phyloP scores from a whole-genome alignment of 148 eudicot genomes.

The Camellia japonica region DNA sequence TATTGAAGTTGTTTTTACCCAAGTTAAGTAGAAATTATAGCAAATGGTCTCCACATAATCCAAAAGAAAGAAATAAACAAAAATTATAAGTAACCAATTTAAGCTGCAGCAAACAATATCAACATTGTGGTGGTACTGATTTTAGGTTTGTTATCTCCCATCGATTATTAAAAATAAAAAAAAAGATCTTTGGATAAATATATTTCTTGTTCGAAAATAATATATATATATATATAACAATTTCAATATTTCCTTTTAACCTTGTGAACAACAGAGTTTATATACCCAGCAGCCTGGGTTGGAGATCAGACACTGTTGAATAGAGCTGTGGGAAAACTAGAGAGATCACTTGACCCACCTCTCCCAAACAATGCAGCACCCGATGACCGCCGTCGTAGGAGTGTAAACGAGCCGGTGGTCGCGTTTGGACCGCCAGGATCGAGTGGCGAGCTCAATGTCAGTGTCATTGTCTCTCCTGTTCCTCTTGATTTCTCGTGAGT shows the following conservation, averaged over 20 bases:
- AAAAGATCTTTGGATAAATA: background rate
- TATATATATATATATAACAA: no score
- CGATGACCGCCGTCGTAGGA: constrained; percentile 31
- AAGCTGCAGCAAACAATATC: no score
- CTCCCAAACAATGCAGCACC: constrained; percentile 25
- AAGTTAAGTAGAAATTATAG: no score
- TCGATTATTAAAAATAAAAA: background rate
- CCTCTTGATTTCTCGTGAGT: constrained; percentile 84
- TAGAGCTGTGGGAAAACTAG: constrained; percentile 61
- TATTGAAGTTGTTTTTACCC: no score
- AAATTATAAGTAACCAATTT: no score
- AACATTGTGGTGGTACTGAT: no score
- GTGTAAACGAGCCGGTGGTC: constrained; percentile 70
- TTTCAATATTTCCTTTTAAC: background rate
- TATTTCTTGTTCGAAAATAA: no score
- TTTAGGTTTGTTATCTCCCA: no score
- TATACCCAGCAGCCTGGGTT: constrained; percentile 83
- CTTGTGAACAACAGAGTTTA: constrained; percentile 54
- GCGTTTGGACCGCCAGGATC: constrained; percentile 97
- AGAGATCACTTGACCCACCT: constrained; percentile 73
- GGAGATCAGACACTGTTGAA: constrained; percentile 77
- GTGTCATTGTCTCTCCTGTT: constrained; percentile 81
- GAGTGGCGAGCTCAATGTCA: constrained; percentile 87
- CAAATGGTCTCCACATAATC: no score
- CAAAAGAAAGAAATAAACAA: no score